phyloP scores from a whole-genome alignment of 257 asterid species.

The Craterostigma plantagineum region DNA sequence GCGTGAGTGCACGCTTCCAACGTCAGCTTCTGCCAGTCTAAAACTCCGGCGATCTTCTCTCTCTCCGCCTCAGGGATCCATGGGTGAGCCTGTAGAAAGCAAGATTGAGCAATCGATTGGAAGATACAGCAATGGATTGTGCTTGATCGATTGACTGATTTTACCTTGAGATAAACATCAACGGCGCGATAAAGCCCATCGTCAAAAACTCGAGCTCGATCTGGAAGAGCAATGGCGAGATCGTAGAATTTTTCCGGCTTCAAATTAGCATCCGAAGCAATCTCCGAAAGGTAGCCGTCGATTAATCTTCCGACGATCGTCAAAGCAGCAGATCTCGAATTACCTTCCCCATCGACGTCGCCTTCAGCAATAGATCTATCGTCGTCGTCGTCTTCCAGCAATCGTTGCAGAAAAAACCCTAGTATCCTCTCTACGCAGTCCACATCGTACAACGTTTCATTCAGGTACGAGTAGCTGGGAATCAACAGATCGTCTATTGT shows the following conservation, averaged over 20 bases:
- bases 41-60: constrained; percentile 56
- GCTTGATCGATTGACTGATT: not conserved
- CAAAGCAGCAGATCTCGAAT: constrained; percentile 33
- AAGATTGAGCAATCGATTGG: no score
- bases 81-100: constrained; percentile 48
- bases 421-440: constrained; percentile 82
- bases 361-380: constrained; percentile 17
- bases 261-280: constrained; percentile 83
- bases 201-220: constrained; percentile 65
- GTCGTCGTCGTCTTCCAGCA: constrained; percentile 19
- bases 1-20: constrained; percentile 96
- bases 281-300: constrained; percentile 91
- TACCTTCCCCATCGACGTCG: constrained; percentile 21
- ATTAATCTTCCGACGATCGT: constrained; percentile 74
- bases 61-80: constrained; percentile 66
- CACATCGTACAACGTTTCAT: constrained; percentile 80
- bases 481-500: constrained; percentile 71
- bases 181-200: constrained; percentile 98
- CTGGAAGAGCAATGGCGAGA: constrained; percentile 62
- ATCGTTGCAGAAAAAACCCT: constrained; percentile 30
- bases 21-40: constrained; percentile 82
- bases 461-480: constrained; percentile 90
- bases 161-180: constrained; percentile 88
- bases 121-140: no score
- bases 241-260: constrained; percentile 61